Percentiles rank a stretch among this genome's conserved stretches.
Conservation (phyloP, 257 asterid species). For the Solanum appendiculatum region DNA sequence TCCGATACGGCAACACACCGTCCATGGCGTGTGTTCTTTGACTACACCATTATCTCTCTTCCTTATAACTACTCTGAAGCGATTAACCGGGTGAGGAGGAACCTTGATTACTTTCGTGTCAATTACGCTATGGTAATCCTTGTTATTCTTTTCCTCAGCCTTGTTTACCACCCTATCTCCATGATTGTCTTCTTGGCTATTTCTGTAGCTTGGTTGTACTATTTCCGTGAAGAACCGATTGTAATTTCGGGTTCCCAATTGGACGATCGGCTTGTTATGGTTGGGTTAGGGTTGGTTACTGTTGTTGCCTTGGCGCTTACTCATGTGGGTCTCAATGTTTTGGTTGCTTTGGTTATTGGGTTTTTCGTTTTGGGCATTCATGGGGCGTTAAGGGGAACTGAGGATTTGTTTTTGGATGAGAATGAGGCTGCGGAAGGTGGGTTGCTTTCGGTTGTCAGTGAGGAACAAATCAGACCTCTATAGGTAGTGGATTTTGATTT, state of each 20-base stretch:
- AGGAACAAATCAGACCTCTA: conserved; percentile 4
- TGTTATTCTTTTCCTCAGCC: conserved; percentile 58
- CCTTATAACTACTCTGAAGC: conserved; percentile 56
- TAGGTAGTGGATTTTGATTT: background rate
- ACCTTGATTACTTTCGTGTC: conserved; percentile 63
- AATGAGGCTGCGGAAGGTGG: conserved; percentile 65
- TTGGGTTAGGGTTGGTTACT: conserved; percentile 43
- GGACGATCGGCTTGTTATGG: conserved; percentile 55
- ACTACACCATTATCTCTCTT: conserved; percentile 35
- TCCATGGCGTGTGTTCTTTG: conserved; percentile 60
- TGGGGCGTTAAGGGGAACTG: conserved; percentile 51
- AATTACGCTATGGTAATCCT: conserved; percentile 63
- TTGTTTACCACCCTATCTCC: conserved; percentile 72
- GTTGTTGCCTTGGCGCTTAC: conserved; percentile 59
- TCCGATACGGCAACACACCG: conserved; percentile 42
- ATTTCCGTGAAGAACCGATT: conserved; percentile 56
- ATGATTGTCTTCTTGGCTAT: conserved; percentile 58
- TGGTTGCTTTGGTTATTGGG: conserved; percentile 57
- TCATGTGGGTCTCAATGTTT: conserved; percentile 55
- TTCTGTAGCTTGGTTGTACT: conserved; percentile 49
- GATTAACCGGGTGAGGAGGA: conserved; percentile 55
- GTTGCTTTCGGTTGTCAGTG: conserved; percentile 61
- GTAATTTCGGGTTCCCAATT: conserved; percentile 26
- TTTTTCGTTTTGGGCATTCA: conserved; percentile 42
- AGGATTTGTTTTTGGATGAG: conserved; percentile 77